These are phyloP conservation scores for Psidium friedrichsthalianum DNA, from an alignment of 345 rosid genomes.

Conservation along the genomic window DNA sequence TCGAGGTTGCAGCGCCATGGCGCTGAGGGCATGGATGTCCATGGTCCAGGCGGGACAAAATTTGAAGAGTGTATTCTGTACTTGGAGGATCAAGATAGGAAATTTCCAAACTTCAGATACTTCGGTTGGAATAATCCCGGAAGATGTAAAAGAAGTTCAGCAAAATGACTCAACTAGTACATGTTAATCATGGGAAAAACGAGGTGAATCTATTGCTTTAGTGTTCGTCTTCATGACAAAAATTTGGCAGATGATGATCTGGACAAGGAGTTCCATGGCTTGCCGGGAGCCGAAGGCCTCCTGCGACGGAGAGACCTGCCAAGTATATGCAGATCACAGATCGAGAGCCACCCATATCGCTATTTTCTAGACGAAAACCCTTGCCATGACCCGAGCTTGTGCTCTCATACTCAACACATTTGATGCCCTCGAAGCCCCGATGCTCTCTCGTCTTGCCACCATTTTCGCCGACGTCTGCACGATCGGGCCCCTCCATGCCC, in stretches of 20 bases:
- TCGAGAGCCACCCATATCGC: background rate
- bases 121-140: too few relatives aligned
- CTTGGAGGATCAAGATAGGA: background rate
- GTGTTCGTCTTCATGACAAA: background rate
- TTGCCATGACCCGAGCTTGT: background rate
- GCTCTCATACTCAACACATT: slow-evolving; percentile 3
- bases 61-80: background rate
- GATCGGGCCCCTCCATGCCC: background rate
- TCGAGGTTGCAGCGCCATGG: background rate
- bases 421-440: background rate
- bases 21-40: background rate
- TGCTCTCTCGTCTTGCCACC: background rate
- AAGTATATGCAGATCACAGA: background rate
- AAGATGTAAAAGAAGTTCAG: background rate
- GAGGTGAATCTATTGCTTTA: background rate
- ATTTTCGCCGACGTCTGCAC: background rate
- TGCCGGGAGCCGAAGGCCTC: slow-evolving; percentile 3
- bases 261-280: slow-evolving; percentile 2
- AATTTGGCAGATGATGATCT: background rate
- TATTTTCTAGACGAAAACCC: background rate
- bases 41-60: background rate
- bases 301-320: slow-evolving; percentile 10
- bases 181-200: background rate
- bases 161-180: background rate
- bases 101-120: background rate